These are phyloP conservation scores for Trichomonascus vanleenenianus DNA, from an alignment of 805 yeast species.

Conservation along the genomic window DNA sequence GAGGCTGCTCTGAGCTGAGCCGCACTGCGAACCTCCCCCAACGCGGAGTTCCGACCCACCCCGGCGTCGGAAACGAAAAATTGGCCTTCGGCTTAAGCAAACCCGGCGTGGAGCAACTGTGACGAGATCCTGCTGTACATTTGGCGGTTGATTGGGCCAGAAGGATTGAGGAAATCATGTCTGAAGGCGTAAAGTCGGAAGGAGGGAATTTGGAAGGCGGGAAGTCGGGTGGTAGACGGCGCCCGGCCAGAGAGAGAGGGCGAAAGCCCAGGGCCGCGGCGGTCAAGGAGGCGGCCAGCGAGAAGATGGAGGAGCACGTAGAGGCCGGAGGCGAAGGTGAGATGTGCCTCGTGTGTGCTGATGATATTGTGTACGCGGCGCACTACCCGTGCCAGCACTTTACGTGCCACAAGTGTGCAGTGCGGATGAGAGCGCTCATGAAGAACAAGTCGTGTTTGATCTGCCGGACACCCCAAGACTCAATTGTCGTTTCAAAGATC, in stretches of 20 bases:
- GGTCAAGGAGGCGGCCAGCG: background rate
- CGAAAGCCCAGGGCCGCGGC: background rate
- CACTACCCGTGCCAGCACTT: constrained; percentile 77
- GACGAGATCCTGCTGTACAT: no score
- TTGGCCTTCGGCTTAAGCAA: no score
- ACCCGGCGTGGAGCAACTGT: no score
- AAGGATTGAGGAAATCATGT: no score
- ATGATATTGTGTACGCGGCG: constrained; percentile 53
- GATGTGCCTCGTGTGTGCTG: constrained; percentile 80
- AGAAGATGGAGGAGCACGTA: background rate
- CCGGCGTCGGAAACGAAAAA: no score
- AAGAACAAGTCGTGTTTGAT: constrained; percentile 68
- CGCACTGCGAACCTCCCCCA: no score
- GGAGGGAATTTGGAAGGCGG: no score
- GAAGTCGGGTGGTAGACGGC: background rate
- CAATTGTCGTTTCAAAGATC: constrained; percentile 51
- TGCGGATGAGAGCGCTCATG: constrained; percentile 77
- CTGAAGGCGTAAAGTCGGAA: background rate
- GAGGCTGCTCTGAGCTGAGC: no score
- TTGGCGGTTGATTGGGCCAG: no score
- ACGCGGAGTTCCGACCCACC: no score
- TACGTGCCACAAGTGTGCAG: constrained; percentile 74
- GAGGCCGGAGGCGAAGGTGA: constrained; percentile 22
- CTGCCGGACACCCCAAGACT: constrained; percentile 65
- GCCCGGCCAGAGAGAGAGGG: background rate